Conservation (phyloP, 345 rosid genomes). For the Melastoma malabathricum region DNA sequence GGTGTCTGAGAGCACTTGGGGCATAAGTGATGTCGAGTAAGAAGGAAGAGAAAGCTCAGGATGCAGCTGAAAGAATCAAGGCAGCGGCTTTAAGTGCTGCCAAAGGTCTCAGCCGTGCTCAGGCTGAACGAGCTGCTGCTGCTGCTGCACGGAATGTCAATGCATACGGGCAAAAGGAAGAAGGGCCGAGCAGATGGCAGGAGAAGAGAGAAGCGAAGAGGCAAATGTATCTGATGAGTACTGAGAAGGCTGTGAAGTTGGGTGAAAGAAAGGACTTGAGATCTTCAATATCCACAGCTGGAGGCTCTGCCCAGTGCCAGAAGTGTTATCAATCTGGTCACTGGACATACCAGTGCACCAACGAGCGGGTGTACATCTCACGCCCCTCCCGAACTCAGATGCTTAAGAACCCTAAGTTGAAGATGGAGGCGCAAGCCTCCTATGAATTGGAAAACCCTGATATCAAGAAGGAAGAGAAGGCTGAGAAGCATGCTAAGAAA, state of each 20-base stretch:
- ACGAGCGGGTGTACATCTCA: constrained; percentile 81
- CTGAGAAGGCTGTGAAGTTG: constrained; percentile 78
- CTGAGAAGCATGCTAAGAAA: constrained; percentile 47
- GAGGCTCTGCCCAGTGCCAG: constrained; percentile 65
- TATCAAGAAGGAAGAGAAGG: constrained; percentile 23
- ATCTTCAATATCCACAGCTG: constrained; percentile 26
- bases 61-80: constrained; percentile 81
- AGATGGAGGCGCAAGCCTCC: constrained; percentile 41
- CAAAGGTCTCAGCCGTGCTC: constrained; percentile 89
- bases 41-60: constrained; percentile 83
- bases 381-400: constrained; percentile 91
- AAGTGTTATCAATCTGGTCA: constrained; percentile 87
- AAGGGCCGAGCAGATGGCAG: constrained; percentile 99
- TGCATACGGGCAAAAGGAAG: constrained; percentile 97
- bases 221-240: constrained; percentile 98
- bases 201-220: constrained; percentile 93
- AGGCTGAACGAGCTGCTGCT: constrained; percentile 89
- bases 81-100: constrained; percentile 87
- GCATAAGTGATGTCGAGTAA: constrained; percentile 54
- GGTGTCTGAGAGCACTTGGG: neutral
- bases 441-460: constrained; percentile 44
- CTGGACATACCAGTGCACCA: constrained; percentile 95
- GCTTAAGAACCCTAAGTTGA: constrained; percentile 79
- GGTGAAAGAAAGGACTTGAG: constrained; percentile 89
- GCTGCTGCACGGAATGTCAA: constrained; percentile 95